These are phyloP conservation scores for Starmerella floris DNA, from an alignment of 805 yeast species.

Conservation along the genomic window DNA sequence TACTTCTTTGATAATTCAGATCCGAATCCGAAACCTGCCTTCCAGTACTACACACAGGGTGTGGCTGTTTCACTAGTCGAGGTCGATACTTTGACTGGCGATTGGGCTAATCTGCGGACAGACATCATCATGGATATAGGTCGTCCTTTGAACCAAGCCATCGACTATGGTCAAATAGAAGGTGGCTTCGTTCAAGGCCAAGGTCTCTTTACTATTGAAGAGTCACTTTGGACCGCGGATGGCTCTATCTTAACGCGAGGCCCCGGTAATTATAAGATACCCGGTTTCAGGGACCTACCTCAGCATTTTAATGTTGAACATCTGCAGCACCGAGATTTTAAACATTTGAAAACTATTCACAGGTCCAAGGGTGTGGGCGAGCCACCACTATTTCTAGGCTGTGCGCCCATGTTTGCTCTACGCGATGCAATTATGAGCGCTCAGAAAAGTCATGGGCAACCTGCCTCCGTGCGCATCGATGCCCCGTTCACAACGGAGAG, in stretches of 20 bases:
- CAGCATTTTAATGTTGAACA: constrained; percentile 34
- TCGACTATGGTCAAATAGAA: constrained; percentile 40
- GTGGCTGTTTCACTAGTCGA: constrained; percentile 34
- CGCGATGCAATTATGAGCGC: constrained; percentile 33
- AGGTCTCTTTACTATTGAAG: constrained; percentile 38
- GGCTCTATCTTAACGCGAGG: constrained; percentile 36
- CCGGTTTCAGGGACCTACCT: constrained; percentile 38
- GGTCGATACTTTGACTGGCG: constrained; percentile 38
- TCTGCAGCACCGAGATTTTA: constrained; percentile 32
- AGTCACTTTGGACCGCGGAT: constrained; percentile 34
- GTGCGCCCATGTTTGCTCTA: constrained; percentile 34
- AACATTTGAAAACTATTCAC: constrained; percentile 34
- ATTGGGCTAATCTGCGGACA: constrained; percentile 33
- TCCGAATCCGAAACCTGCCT: constrained; percentile 35
- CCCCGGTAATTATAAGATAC: constrained; percentile 39
- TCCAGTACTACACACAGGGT: constrained; percentile 37
- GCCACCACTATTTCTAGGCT: constrained; percentile 38
- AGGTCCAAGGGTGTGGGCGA: constrained; percentile 39
- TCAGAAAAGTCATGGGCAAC: constrained; percentile 26
- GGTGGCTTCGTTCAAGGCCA: constrained; percentile 41
- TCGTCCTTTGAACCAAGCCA: constrained; percentile 37
- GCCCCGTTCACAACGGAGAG: constrained; percentile 36
- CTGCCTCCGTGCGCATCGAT: constrained; percentile 18
- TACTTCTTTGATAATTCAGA: constrained; percentile 29
- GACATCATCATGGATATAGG: constrained; percentile 40